Evolutionary conservation across 2,329 filamentous ascomycete genomes (phyloP), one percentile per base, ranked within the genome.

Genomic region (Exserohilum rostratum): DNA sequence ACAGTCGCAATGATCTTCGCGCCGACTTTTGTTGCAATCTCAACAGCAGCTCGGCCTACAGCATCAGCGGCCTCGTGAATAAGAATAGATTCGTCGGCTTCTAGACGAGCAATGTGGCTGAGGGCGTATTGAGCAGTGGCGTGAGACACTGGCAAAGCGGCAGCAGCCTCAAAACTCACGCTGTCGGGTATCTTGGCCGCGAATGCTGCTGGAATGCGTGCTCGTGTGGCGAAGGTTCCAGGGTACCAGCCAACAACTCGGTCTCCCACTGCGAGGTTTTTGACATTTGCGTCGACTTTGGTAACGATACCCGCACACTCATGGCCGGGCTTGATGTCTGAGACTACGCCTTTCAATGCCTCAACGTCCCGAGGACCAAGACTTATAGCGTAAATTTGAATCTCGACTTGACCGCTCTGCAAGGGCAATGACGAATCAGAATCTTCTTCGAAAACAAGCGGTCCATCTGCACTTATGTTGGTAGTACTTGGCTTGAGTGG

Each of bases 1-100:
- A 67, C 65, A 1, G 65, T 71, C 2, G 55, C 61, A 29, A 56
- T 72, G 6, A 77, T 62, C 25, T 74, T 57, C 6, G 61, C 63
- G 4, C 62, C 67, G 2, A 48, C 29, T 9, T n/a, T 46, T 3
- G 49, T 35, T 2, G 63, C 61, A 2, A 69, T 40, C 18, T 61
- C 17, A 12, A 65, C 40, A 0, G 50, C 48, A 35, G 54, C 56
- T 31, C 55, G 56, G 15, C 62, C 60, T 0, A 62, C 25, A 6
- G 50, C 30, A 9, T n/a, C 55, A 12, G 50, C 56, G 1, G 68
- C 70, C 3, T 61, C 49, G 27, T 72, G 68, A 5, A 77, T 71
- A 13, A 77, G 61, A 13, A 77, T 60, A 2, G 31, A 53, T 2
- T 66, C 56, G 1, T 51, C 55, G 20, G 50, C 43, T 1, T 22